A percentile compares a stretch with the other conserved stretches of the same genome.
These are phyloP conservation scores for Sistotremastrum niveocremeum DNA, from an alignment of 768 basidiomycete genomes.

Conservation along the genomic window DNA sequence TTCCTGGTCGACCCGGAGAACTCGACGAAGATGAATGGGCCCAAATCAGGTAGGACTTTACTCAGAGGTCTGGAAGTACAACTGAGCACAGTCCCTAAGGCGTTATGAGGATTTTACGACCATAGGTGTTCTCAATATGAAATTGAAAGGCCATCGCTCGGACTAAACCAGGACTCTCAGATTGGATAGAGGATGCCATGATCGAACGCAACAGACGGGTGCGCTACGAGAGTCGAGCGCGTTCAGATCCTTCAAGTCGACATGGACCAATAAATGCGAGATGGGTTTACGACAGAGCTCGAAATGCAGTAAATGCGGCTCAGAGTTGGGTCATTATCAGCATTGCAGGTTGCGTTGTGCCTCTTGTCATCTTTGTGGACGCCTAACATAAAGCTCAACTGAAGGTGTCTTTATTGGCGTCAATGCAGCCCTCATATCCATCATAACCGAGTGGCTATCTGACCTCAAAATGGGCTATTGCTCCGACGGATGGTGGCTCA, in stretches of 20 bases:
- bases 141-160: slow-evolving; percentile 2
- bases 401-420: slow-evolving; percentile 82
- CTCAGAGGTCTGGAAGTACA: not conserved
- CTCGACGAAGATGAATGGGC: slow-evolving; percentile 57
- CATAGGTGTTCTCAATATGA: slow-evolving; percentile 46
- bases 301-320: slow-evolving; percentile 48
- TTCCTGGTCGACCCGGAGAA: slow-evolving; percentile 17
- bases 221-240: slow-evolving; percentile 37
- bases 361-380: not conserved
- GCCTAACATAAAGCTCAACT: slow-evolving; percentile 2
- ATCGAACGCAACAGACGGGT: slow-evolving; percentile 74
- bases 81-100: slow-evolving; percentile 26
- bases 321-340: slow-evolving; percentile 91
- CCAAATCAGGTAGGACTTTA: slow-evolving; percentile 38
- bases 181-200: slow-evolving; percentile 95
- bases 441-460: slow-evolving; percentile 92
- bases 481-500: slow-evolving; percentile 95
- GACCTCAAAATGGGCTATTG: slow-evolving; percentile 98
- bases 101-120: slow-evolving; percentile 94
- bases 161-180: slow-evolving; percentile 26
- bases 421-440: slow-evolving; percentile 91
- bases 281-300: slow-evolving; percentile 50
- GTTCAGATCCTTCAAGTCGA: slow-evolving; percentile 30
- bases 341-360: slow-evolving; percentile 51
- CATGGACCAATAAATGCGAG: slow-evolving; percentile 35